A percentile compares a stretch with the other conserved stretches of the same genome.
Evolutionary conservation across 2,329 filamentous ascomycete genomes (phyloP).

Genomic region (Colletotrichum orbiculare): DNA sequence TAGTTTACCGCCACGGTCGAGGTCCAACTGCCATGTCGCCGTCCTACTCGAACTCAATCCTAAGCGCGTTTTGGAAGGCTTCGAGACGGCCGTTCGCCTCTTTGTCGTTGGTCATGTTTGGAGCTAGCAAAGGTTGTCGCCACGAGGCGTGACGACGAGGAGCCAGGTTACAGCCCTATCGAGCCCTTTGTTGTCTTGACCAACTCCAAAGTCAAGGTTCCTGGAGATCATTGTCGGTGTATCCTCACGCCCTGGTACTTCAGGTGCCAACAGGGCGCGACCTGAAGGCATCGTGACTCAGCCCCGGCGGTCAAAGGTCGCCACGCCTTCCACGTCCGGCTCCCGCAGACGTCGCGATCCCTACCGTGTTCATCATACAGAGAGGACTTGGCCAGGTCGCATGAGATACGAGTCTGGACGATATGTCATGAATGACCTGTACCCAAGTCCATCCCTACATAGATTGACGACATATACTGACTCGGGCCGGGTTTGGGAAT

Average conservation of each 20-base stretch:
- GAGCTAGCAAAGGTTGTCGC: constrained; percentile 19
- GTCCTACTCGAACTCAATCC: neutral
- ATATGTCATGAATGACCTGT: neutral
- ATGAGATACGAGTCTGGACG: neutral
- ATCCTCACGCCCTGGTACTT: neutral
- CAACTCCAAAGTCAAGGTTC: neutral
- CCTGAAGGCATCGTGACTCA: neutral
- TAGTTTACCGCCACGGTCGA: neutral
- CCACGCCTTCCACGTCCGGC: neutral
- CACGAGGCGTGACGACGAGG: neutral
- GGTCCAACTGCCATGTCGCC: neutral
- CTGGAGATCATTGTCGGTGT: neutral
- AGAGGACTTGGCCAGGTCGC: neutral
- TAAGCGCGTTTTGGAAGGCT: neutral
- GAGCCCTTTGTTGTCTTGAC: neutral
- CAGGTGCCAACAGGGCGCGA: neutral
- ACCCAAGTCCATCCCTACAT: neutral
- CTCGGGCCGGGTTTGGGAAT: constrained; percentile 27
- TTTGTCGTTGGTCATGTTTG: constrained; percentile 29
- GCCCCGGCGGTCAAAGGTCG: neutral
- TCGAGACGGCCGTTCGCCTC: neutral
- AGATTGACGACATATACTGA: constrained; percentile 11
- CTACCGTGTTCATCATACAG: no score
- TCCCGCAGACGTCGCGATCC: constrained; percentile 1
- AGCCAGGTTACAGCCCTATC: neutral